Evolutionary conservation across 2,329 filamentous ascomycete species (phyloP), one percentile per base, ranked within the genome.

Genomic region (Ophiostoma tasmaniense): DNA sequence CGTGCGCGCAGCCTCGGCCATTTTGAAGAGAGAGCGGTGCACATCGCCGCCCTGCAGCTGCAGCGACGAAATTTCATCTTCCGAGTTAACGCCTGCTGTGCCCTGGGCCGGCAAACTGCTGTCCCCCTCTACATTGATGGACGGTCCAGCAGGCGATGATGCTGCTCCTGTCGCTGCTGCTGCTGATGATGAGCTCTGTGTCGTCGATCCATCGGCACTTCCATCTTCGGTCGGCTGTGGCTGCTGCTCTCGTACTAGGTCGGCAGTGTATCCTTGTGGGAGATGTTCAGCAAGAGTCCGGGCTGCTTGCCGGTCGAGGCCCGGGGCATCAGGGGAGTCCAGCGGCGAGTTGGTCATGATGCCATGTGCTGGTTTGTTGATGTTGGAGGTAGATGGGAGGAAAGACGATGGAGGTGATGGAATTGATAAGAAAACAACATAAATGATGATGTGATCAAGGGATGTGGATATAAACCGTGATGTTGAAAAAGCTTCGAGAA

Each of bases 11-110:
- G 87, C 86, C 71, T 89, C 87, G 37, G 72, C 72, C 73, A 92
- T 87, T 75, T 87, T 90, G 83, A 90, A 93, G 42, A 93, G 84
- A 74, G 91, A 89, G 42, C 90, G 87, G 76, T 93, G 90, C 28
- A 93, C 89, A 74, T 93, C 90, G 55, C 90, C 90, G 67, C 90
- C 90, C 75, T 90, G 90, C 2, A 93, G 81, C 70, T 82, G 86
- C 67, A 93, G 80, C 0, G 90, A 93, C 0, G 69, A 70, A 10
- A 68, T 42, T 3, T 68, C 69, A 5, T 66, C 61, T 17, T 67
- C 42, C 17, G 65, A 14, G 14, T 61, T 59, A 3, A 25, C n/a
- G 17, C 66, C 65, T 50, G 42, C 39, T 5, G 8, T 20, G 45
- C 20, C n/a, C 33, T n/a, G 61, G 33, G 28, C 33, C 8, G 61